phyloP scores from a whole-genome alignment of 768 basidiomycete species.

The Peribolospora baueri region DNA sequence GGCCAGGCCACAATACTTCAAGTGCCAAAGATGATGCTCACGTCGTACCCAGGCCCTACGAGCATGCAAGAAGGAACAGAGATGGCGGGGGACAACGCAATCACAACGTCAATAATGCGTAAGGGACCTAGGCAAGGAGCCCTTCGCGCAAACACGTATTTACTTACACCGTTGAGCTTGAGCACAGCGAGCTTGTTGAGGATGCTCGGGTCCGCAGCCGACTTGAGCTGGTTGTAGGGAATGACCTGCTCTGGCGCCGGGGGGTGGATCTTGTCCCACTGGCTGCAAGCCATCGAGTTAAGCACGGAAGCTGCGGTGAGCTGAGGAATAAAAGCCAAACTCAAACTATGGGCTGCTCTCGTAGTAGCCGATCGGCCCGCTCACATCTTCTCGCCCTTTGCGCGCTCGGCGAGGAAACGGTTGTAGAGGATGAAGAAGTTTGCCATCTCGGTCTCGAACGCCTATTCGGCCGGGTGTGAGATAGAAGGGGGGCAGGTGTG shows the following conservation, averaged over 20 bases:
- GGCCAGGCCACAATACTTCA: too few relatives aligned
- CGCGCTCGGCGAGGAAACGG: slow-evolving; percentile 71
- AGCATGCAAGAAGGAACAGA: too few relatives aligned
- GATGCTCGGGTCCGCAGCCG: slow-evolving; percentile 33
- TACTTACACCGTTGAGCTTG: slow-evolving; percentile 51
- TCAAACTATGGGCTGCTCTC: neutral
- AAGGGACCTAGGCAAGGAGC: too few relatives aligned
- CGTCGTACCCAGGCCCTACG: slow-evolving; percentile 11
- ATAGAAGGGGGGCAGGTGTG: neutral
- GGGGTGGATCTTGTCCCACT: slow-evolving; percentile 73
- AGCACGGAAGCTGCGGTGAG: neutral
- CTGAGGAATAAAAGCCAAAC: neutral
- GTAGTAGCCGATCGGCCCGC: slow-evolving; percentile 12
- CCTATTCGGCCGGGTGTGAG: slow-evolving; percentile 22
- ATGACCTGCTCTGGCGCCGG: slow-evolving; percentile 67
- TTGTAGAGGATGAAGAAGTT: slow-evolving; percentile 90
- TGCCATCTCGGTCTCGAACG: slow-evolving; percentile 87
- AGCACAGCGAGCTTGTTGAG: slow-evolving; percentile 84
- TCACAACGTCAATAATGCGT: too few relatives aligned
- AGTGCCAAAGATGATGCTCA: too few relatives aligned
- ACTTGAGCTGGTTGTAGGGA: slow-evolving; percentile 47
- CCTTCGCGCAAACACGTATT: too few relatives aligned
- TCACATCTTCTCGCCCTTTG: slow-evolving; percentile 65
- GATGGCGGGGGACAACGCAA: too few relatives aligned
- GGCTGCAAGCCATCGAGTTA: slow-evolving; percentile 24